These are phyloP conservation scores for Kentomonas sorsogonicus DNA, from an alignment of 208 protist species.

Conservation along the genomic window DNA sequence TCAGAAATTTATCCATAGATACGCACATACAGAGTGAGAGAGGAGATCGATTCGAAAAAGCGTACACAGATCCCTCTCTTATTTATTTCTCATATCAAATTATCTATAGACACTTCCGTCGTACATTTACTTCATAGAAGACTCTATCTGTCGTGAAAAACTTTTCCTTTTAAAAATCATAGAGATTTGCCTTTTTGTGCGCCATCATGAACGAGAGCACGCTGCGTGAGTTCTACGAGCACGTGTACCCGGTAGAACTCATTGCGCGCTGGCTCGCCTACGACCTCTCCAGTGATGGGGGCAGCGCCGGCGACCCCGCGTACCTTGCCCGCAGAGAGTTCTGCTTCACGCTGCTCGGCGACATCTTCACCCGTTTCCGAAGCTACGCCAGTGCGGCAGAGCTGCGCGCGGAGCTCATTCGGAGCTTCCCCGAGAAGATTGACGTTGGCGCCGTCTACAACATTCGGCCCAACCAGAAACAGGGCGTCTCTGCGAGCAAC, in stretches of 20 bases:
- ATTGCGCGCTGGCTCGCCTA: slow-evolving; percentile 79
- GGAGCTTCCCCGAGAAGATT: slow-evolving; percentile 82
- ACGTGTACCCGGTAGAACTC: slow-evolving; percentile 82
- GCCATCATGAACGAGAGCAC: slow-evolving; percentile 47
- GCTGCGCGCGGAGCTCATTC: slow-evolving; percentile 68
- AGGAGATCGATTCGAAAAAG: too few relatives aligned
- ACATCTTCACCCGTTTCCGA: slow-evolving; percentile 84
- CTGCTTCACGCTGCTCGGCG: slow-evolving; percentile 86
- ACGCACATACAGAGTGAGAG: too few relatives aligned
- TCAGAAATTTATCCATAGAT: too few relatives aligned
- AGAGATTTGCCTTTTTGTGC: slow-evolving; percentile 17
- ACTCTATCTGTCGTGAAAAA: too few relatives aligned
- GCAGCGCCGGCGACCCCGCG: slow-evolving; percentile 15
- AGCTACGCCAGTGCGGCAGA: slow-evolving; percentile 70
- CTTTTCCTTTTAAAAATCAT: too few relatives aligned
- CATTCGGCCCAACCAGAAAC: slow-evolving; percentile 80
- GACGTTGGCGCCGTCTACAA: slow-evolving; percentile 88
- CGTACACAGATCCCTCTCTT: too few relatives aligned
- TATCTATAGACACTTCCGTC: too few relatives aligned
- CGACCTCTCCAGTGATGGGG: slow-evolving; percentile 21
- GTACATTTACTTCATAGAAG: too few relatives aligned
- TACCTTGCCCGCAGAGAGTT: slow-evolving; percentile 84
- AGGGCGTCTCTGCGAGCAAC: slow-evolving; percentile 58
- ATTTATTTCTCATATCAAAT: too few relatives aligned
- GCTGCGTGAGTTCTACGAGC: slow-evolving; percentile 84